These are phyloP conservation scores for Saturnispora quitensis DNA, from an alignment of 805 yeast species.

Conservation along the genomic window DNA sequence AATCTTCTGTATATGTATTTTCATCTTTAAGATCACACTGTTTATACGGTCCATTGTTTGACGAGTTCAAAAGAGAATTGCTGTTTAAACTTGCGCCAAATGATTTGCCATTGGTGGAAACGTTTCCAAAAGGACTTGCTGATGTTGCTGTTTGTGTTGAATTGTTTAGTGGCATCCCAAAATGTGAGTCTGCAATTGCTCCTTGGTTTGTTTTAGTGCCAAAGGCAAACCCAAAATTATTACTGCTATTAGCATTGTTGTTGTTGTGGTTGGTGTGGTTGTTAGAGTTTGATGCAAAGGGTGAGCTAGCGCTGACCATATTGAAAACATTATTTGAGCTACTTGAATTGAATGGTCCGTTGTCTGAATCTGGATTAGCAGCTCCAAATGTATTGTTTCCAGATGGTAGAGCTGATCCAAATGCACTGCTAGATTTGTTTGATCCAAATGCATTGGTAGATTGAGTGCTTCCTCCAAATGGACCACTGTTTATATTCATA, in stretches of 20 bases:
- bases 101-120: neutral
- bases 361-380: neutral
- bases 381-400: neutral
- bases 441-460: neutral
- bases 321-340: slow-evolving; percentile 14
- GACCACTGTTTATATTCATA: neutral
- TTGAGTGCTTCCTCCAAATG: neutral
- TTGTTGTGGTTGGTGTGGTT: neutral
- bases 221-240: neutral
- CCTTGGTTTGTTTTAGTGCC: neutral
- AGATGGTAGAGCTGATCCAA: neutral
- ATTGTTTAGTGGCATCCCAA: neutral
- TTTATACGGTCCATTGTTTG: slow-evolving; percentile 8
- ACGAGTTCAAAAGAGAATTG: neutral
- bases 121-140: neutral
- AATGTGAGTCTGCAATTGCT: neutral
- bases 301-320: neutral
- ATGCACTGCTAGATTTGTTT: neutral
- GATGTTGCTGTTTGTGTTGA: neutral
- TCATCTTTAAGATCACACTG: neutral
- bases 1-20: neutral
- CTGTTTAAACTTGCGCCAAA: neutral
- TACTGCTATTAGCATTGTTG: neutral
- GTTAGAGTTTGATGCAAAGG: neutral
- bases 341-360: neutral